A percentile compares a stretch with the other conserved stretches of the same genome.
Evolutionary conservation across 1,284 basidiomycete species (phyloP).

Genomic region (Fomitopsis palustris): DNA sequence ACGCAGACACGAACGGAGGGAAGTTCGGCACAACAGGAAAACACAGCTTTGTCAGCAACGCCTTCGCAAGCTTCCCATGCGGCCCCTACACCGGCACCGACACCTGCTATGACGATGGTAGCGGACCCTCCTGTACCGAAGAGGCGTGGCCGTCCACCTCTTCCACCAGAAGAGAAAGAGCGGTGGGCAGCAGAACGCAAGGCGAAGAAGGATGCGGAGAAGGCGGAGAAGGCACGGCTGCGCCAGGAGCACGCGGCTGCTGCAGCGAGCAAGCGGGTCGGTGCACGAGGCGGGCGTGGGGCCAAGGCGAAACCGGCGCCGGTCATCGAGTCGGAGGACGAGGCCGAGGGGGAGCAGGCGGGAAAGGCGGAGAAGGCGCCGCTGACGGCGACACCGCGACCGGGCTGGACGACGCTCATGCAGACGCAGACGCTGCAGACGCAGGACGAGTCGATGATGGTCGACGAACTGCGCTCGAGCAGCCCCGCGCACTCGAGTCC

Average conservation of each 20-base stretch:
- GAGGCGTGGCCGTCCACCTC: constrained; percentile 20
- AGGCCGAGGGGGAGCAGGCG: background rate
- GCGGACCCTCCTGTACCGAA: constrained; percentile 11
- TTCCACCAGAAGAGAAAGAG: constrained; percentile 29
- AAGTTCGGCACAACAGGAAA: too few relatives aligned
- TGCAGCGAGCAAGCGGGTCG: constrained; percentile 16
- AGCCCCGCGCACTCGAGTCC: constrained; percentile 21
- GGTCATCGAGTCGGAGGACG: background rate
- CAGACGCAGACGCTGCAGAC: constrained; percentile 8
- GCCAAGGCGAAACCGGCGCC: background rate
- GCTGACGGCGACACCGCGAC: background rate
- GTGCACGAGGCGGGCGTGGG: constrained; percentile 12
- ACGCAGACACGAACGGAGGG: background rate
- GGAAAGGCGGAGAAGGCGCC: background rate
- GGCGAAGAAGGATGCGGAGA: constrained; percentile 21
- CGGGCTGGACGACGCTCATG: constrained; percentile 20
- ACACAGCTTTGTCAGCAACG: too few relatives aligned
- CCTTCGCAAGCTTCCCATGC: too few relatives aligned
- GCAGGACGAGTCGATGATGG: constrained; percentile 18
- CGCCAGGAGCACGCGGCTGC: constrained; percentile 12
- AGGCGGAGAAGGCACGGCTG: constrained; percentile 18
- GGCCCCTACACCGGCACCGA: too few relatives aligned
- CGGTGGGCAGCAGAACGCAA: constrained; percentile 24
- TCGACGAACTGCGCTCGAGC: constrained; percentile 39
- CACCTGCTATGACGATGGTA: background rate